phyloP scores from a whole-genome alignment of 2,329 filamentous ascomycete genomes.

The Trichoderma cornu-damae region DNA sequence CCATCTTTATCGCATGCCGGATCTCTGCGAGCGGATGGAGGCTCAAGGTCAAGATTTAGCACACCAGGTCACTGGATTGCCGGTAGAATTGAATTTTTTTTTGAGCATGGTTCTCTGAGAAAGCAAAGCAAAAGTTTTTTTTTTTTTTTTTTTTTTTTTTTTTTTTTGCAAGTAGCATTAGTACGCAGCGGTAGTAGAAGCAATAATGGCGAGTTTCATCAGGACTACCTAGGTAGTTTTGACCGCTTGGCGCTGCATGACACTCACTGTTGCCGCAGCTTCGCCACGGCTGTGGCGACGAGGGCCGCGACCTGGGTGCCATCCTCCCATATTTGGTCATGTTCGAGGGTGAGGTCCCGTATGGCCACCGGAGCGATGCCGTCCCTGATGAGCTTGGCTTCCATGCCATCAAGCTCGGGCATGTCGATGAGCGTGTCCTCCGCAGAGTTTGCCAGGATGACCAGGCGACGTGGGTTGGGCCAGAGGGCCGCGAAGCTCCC shows the following conservation, averaged over 20 bases:
- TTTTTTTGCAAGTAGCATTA: not conserved
- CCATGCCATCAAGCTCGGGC: conserved; percentile 56
- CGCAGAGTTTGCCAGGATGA: conserved; percentile 42
- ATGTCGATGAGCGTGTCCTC: conserved; percentile 49
- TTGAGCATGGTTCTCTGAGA: not conserved
- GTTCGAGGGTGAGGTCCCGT: conserved; percentile 49
- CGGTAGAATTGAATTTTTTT: not conserved
- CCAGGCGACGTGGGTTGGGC: conserved; percentile 28
- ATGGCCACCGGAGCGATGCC: conserved; percentile 31
- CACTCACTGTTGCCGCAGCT: not conserved
- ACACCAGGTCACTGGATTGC: not conserved
- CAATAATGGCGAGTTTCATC: conserved; percentile 1
- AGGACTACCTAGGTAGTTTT: not conserved
- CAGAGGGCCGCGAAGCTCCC: conserved; percentile 40
- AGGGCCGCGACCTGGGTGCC: conserved; percentile 52
- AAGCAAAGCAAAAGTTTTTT: not conserved
- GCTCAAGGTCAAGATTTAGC: conserved; percentile 34
- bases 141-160: too few species aligned
- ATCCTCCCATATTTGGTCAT: conserved; percentile 60
- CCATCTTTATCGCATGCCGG: conserved; percentile 32
- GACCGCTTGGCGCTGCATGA: not conserved
- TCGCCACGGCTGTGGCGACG: conserved; percentile 28
- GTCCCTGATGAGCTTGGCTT: conserved; percentile 39
- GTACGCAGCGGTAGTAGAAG: not conserved
- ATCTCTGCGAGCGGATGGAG: conserved; percentile 35